Evolutionary conservation across 768 basidiomycete genomes (phyloP).

Genomic region (Tricholoma flavovirens): DNA sequence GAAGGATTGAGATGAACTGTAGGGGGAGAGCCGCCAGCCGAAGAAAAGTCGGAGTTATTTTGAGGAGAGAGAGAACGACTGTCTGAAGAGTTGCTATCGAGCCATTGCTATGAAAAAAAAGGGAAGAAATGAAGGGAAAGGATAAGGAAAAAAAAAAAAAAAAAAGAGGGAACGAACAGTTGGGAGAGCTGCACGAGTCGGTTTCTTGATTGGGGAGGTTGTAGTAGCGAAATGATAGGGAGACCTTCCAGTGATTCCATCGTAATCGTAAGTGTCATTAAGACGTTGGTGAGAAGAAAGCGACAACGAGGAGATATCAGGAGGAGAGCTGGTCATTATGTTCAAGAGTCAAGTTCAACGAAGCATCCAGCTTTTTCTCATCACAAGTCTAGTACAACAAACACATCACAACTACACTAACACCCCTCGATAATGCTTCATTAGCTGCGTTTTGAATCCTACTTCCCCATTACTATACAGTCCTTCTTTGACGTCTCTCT

Average conservation of each 20-base stretch:
- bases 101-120: slow-evolving; percentile 66
- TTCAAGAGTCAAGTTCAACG: background rate
- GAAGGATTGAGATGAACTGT: slow-evolving; percentile 40
- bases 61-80: slow-evolving; percentile 79
- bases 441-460: slow-evolving; percentile 71
- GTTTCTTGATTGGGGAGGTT: slow-evolving; percentile 72
- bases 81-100: slow-evolving; percentile 66
- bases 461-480: slow-evolving; percentile 6
- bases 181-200: slow-evolving; percentile 64
- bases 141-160: slow-evolving; percentile 15
- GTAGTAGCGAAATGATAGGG: slow-evolving; percentile 71
- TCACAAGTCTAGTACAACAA: slow-evolving; percentile 1
- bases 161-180: slow-evolving; percentile 45
- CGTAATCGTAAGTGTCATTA: slow-evolving; percentile 84
- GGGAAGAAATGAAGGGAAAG: slow-evolving; percentile 14
- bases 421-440: slow-evolving; percentile 54
- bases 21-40: slow-evolving; percentile 76
- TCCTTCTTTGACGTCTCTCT: background rate
- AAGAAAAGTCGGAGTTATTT: slow-evolving; percentile 86
- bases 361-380: no score
- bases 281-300: slow-evolving; percentile 75
- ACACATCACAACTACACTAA: background rate
- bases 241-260: slow-evolving; percentile 52
- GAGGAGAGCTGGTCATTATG: slow-evolving; percentile 76
- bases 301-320: slow-evolving; percentile 74